Conservation (phyloP, 2,329 filamentous ascomycete species). For the Chrysoporthe deuterocubensis region DNA sequence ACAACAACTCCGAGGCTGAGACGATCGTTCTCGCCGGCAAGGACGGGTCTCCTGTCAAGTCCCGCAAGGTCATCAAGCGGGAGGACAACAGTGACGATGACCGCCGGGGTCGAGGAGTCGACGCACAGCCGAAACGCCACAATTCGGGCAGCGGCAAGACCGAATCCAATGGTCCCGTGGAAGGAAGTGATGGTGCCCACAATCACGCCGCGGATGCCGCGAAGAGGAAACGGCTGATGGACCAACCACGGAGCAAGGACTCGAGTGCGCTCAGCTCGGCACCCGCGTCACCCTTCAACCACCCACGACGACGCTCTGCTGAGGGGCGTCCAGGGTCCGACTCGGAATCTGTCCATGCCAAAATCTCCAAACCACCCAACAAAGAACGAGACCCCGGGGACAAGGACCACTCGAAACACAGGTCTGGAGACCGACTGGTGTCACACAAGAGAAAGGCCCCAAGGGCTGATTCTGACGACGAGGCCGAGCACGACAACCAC, state of each 20-base stretch:
- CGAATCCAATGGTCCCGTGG: slow-evolving; percentile 41
- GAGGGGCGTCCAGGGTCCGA: slow-evolving; percentile 56
- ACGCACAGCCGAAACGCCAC: slow-evolving; percentile 41
- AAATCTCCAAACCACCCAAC: slow-evolving; percentile 47
- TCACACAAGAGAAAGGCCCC: slow-evolving; percentile 58
- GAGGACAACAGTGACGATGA: slow-evolving; percentile 66
- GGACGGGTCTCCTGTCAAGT: slow-evolving; percentile 67
- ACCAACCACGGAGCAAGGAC: slow-evolving; percentile 51
- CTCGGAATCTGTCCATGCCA: slow-evolving; percentile 54
- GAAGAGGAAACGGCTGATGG: slow-evolving; percentile 57
- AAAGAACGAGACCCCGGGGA: slow-evolving; percentile 42
- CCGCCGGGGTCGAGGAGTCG: slow-evolving; percentile 33
- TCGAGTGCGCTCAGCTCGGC: slow-evolving; percentile 64
- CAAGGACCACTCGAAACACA: slow-evolving; percentile 34
- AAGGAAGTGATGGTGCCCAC: slow-evolving; percentile 21
- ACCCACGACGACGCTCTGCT: slow-evolving; percentile 45
- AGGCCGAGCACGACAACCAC: slow-evolving; percentile 55
- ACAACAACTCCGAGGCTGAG: slow-evolving; percentile 72
- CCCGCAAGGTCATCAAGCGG: slow-evolving; percentile 66
- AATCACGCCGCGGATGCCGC: slow-evolving; percentile 40
- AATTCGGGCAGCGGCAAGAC: slow-evolving; percentile 39
- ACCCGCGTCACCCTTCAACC: slow-evolving; percentile 57
- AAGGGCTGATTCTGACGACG: slow-evolving; percentile 62
- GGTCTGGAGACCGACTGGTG: slow-evolving; percentile 50
- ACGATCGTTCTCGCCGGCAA: slow-evolving; percentile 71